Evolutionary conservation across 768 basidiomycete genomes (phyloP), one percentile per base, ranked within the genome.

Genomic region (Suillus subaureus): DNA sequence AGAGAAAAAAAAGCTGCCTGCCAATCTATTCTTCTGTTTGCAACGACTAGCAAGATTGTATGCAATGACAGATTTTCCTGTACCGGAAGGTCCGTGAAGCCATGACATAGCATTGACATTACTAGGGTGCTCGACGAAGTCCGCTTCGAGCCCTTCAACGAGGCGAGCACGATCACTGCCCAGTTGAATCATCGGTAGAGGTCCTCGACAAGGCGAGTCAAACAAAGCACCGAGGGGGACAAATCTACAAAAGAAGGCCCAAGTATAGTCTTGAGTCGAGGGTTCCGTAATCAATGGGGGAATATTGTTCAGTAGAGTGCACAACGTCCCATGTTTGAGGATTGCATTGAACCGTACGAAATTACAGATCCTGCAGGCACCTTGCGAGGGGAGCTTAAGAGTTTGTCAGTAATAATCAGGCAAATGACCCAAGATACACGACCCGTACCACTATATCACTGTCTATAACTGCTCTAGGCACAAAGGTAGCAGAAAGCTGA

Each of bases 41-140:
- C 26, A 60, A 28, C 26, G 57, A 60, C 57, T 60, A 1, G 57
- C 57, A 60, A 60, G 39, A 42, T 2, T 42, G 6, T 60, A 21
- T 21, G 57, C 57, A 60, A 60, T 60, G 23, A 60, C 57, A 6
- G 57, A 28, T 42, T 60, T 60, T 12, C 57, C 57, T 3, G 39
- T 13, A 1, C 57, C 57, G 18, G 26, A 21, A 6, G 39, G 39
- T 42, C 39, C 57, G 16, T 60, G 57, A 1, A 60, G 18, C 57
- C 57, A 60, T 2, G 18, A 21, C 18, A 60, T 40, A 40, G 16
- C 0, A 21, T n/a, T n/a, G n/a, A n/a, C n/a, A n/a, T 42, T 60
- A 2, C 0, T 28, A 11, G 57, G 16, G 1, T 40, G 40, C 1
- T 60, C 57, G 3, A n/a, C n/a, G n/a, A 42, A 0, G 26, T 40